phyloP scores from a whole-genome alignment of 23 red algal species.

The Pyropia haitanensis region DNA sequence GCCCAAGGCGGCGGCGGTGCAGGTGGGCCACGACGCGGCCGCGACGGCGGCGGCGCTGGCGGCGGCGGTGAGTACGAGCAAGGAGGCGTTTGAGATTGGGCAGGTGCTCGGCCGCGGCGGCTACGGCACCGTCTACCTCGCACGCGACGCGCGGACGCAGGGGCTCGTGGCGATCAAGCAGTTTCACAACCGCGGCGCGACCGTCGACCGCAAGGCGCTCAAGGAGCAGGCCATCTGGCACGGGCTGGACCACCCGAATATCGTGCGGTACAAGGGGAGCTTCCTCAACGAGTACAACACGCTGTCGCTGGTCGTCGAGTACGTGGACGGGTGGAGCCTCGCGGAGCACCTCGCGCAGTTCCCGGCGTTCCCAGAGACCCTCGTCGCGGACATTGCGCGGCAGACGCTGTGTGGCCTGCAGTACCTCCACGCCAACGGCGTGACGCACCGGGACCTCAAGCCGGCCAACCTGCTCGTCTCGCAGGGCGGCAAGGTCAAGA shows the following conservation, averaged over 20 bases:
- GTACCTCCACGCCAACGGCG: constrained; percentile 55
- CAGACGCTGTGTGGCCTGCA: constrained; percentile 59
- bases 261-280: constrained; percentile 58
- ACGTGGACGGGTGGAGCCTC: constrained; percentile 66
- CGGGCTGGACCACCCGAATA: constrained; percentile 52
- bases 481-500: constrained; percentile 44
- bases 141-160: constrained; percentile 34
- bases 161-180: constrained; percentile 67
- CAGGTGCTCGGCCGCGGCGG: constrained; percentile 65
- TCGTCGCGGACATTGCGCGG: constrained; percentile 62
- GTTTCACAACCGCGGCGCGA: constrained; percentile 41
- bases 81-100: constrained; percentile 59
- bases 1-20: neutral
- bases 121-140: constrained; percentile 65
- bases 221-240: constrained; percentile 81
- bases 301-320: constrained; percentile 61
- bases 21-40: neutral
- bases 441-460: constrained; percentile 71
- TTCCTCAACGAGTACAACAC: constrained; percentile 58
- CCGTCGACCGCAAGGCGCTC: constrained; percentile 21
- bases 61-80: neutral
- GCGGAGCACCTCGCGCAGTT: constrained; percentile 61
- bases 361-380: constrained; percentile 40
- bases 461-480: constrained; percentile 63
- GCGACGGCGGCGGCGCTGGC: neutral